Conservation (phyloP, 2,329 filamentous ascomycete genomes). For the Colletotrichum cuscutae region DNA sequence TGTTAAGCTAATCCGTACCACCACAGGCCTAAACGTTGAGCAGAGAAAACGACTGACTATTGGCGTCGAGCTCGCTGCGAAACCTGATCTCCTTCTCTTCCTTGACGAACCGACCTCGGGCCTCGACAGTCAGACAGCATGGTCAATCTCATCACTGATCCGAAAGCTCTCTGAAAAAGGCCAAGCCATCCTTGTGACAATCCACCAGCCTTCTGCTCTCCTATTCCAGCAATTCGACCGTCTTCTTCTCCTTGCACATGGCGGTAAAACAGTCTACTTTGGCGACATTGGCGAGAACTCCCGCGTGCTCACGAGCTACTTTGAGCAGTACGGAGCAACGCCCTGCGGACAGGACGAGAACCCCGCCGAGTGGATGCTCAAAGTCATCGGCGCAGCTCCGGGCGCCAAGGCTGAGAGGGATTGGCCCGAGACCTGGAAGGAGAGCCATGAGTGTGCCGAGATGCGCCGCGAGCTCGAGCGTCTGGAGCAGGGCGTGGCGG, state of each 20-base stretch:
- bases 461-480: conserved; percentile 46
- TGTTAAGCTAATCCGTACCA: conserved; percentile 36
- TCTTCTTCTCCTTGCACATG: conserved; percentile 63
- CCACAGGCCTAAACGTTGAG: conserved; percentile 51
- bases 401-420: conserved; percentile 56
- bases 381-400: conserved; percentile 56
- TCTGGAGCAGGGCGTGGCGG: conserved; percentile 35
- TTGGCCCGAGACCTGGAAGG: conserved; percentile 49
- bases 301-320: conserved; percentile 62
- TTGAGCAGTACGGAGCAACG: conserved; percentile 69
- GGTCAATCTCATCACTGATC: conserved; percentile 77
- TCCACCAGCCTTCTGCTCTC: conserved; percentile 59
- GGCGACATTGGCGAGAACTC: conserved; percentile 55
- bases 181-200: conserved; percentile 60
- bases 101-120: conserved; percentile 82
- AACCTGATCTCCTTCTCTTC: conserved; percentile 77
- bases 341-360: conserved; percentile 66
- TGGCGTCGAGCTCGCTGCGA: conserved; percentile 79
- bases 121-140: conserved; percentile 79
- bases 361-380: conserved; percentile 75
- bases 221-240: conserved; percentile 64
- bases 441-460: conserved; percentile 42
- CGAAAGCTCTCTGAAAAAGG: conserved; percentile 68
- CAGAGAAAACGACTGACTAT: conserved; percentile 72
- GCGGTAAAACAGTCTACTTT: conserved; percentile 55